Evolutionary conservation across 2,329 filamentous ascomycete genomes (phyloP).

Genomic region (Epichloe sylvatica): DNA sequence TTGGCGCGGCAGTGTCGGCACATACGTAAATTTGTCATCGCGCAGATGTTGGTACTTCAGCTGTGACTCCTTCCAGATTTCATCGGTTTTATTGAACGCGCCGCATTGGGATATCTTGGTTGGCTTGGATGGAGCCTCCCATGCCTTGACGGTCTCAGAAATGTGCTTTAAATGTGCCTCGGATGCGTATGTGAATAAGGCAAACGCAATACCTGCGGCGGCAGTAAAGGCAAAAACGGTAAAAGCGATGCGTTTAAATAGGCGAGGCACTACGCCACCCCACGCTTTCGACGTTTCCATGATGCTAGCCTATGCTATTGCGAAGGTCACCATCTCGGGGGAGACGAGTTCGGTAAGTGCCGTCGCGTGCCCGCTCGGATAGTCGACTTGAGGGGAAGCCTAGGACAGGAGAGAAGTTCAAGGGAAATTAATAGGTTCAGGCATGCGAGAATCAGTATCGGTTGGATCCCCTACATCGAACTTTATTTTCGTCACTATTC

Average conservation of each 20-base stretch:
- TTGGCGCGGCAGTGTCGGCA: neutral
- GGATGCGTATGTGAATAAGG: neutral
- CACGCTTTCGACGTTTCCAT: constrained; percentile 2
- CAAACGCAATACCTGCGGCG: neutral
- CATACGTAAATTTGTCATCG: constrained; percentile 21
- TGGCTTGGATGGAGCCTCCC: neutral
- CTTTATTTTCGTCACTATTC: no score
- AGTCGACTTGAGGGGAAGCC: no score
- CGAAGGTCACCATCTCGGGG: no score
- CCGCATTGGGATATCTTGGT: neutral
- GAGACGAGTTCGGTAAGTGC: no score
- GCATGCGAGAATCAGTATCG: no score
- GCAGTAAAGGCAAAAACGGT: constrained; percentile 1
- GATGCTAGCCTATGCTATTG: neutral
- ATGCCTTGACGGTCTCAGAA: neutral
- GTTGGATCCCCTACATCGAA: no score
- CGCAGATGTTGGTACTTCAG: constrained; percentile 13
- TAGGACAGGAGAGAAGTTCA: no score
- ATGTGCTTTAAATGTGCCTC: constrained; percentile 2
- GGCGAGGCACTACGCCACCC: neutral
- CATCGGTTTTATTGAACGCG: neutral
- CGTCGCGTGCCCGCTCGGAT: no score
- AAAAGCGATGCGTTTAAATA: constrained; percentile 2
- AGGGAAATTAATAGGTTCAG: no score
- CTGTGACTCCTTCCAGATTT: constrained; percentile 11